Conservation (phyloP, 164 flowering plant species). For the Liriodendron chinense region DNA sequence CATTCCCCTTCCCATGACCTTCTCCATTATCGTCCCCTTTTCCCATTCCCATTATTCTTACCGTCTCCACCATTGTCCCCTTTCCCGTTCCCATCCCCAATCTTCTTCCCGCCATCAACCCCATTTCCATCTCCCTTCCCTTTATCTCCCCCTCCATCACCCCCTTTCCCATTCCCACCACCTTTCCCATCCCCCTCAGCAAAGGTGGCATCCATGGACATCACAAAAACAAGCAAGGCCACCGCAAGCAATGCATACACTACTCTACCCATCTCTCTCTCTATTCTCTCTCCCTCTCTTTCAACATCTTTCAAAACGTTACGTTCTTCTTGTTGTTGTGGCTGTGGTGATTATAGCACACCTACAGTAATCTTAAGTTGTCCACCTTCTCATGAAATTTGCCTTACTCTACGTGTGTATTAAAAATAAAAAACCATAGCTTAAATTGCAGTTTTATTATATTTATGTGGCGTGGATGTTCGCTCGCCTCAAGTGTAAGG, state of each 20-base stretch:
- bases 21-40: neutral
- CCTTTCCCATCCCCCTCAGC: constrained; percentile 11
- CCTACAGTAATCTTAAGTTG: no score
- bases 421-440: no score
- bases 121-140: neutral
- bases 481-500: no score
- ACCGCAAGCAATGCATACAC: neutral
- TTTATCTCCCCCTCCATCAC: neutral
- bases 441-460: no score
- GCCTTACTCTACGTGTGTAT: no score
- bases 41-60: no score
- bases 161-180: neutral
- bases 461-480: no score
- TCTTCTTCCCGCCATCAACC: neutral
- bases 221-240: constrained; percentile 1
- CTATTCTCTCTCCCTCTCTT: neutral
- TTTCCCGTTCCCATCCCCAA: constrained; percentile 6
- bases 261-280: constrained; percentile 4
- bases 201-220: neutral
- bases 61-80: neutral
- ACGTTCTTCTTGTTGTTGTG: no score
- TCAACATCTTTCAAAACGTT: neutral
- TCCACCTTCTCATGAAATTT: no score
- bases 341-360: no score
- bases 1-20: neutral